A percentile compares a stretch with the other conserved stretches of the same genome.
Evolutionary conservation across 2,329 filamentous ascomycete genomes (phyloP).

Genomic region (Xylariales sp.): DNA sequence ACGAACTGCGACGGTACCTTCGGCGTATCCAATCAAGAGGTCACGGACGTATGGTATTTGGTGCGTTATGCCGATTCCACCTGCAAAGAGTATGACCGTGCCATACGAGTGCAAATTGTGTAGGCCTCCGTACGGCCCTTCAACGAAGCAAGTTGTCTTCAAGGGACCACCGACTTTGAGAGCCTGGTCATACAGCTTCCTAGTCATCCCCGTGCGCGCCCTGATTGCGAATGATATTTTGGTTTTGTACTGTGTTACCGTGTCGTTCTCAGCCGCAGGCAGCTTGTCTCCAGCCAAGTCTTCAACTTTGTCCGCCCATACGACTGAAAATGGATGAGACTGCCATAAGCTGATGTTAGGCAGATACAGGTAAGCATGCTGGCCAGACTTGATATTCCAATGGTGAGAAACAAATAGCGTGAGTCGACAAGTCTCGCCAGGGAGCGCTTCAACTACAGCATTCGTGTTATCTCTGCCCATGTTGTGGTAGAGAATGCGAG

Average conservation of each 20-base stretch:
- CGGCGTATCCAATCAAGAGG: constrained; percentile 63
- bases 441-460: constrained; percentile 69
- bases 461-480: constrained; percentile 61
- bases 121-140: constrained; percentile 73
- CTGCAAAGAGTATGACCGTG: constrained; percentile 74
- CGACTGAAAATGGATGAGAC: constrained; percentile 75
- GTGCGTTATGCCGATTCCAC: constrained; percentile 77
- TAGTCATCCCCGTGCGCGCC: constrained; percentile 70
- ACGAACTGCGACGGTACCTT: constrained; percentile 65
- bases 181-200: constrained; percentile 61
- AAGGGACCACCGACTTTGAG: constrained; percentile 57
- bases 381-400: constrained; percentile 71
- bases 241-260: constrained; percentile 56
- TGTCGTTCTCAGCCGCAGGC: constrained; percentile 55
- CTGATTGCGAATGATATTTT: constrained; percentile 69
- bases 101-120: constrained; percentile 72
- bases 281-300: constrained; percentile 47
- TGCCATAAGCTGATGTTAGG: constrained; percentile 68
- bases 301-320: constrained; percentile 68
- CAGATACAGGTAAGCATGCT: constrained; percentile 78
- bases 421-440: constrained; percentile 69
- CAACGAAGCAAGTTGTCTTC: constrained; percentile 61
- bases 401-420: constrained; percentile 70
- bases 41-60: constrained; percentile 72
- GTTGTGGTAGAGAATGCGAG: constrained; percentile 61